Conservation (phyloP, 805 yeast genomes). For the Yarrowia bubula region DNA sequence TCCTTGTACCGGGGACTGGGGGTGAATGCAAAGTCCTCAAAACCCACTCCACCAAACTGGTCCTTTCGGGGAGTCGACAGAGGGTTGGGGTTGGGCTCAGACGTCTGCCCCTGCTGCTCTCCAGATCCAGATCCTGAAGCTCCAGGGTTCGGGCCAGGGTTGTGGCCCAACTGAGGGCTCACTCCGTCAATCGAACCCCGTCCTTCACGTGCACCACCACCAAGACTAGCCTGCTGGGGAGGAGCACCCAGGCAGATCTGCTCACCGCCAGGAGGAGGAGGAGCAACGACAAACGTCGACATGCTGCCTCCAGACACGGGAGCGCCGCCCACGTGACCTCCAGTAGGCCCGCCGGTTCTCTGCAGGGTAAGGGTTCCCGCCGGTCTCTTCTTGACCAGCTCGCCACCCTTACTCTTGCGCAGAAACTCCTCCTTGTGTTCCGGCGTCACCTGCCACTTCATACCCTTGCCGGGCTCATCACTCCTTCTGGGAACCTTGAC, state of each 20-base stretch:
- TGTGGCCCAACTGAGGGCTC: background rate
- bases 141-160: too few species aligned
- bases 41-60: constrained; percentile 21
- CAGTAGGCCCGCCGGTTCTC: background rate
- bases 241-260: constrained; percentile 17
- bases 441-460: constrained; percentile 97
- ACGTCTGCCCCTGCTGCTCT: background rate
- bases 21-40: constrained; percentile 23
- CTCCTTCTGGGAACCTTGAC: constrained; percentile 95
- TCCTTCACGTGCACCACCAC: background rate
- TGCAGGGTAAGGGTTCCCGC: constrained; percentile 22
- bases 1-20: constrained; percentile 19
- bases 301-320: background rate
- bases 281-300: constrained; percentile 20
- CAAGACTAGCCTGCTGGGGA: background rate
- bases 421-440: constrained; percentile 80
- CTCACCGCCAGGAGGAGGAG: constrained; percentile 22
- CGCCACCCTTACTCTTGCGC: constrained; percentile 72
- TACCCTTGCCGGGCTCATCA: constrained; percentile 97
- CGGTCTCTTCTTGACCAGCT: constrained; percentile 30
- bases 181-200: background rate
- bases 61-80: constrained; percentile 16
- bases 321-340: background rate
- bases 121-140: background rate
- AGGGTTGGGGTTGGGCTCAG: background rate